Evolutionary conservation across 352 stramenopile genomes (phyloP).

Genomic region (Pythium graminicola): DNA sequence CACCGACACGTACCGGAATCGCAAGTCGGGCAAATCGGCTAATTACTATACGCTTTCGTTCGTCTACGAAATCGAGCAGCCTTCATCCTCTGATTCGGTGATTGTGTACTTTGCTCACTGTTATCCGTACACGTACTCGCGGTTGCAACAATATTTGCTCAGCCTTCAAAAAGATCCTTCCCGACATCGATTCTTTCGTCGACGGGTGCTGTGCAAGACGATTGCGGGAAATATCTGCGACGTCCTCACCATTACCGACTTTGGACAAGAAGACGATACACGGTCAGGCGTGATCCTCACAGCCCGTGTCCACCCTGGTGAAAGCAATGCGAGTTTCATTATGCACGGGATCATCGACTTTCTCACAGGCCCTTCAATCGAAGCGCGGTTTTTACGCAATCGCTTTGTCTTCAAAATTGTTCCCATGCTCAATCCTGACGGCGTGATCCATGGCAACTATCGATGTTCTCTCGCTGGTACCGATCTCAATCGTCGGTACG

Average conservation of each 20-base stretch:
- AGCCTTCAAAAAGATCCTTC: slow-evolving; percentile 49
- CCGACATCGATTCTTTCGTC: slow-evolving; percentile 39
- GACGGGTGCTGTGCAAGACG: slow-evolving; percentile 70
- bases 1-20: slow-evolving; percentile 52
- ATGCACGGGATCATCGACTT: slow-evolving; percentile 89
- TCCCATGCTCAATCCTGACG: slow-evolving; percentile 92
- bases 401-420: slow-evolving; percentile 89
- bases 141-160: slow-evolving; percentile 49
- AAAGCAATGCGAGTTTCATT: slow-evolving; percentile 86
- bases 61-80: slow-evolving; percentile 49
- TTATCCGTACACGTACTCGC: slow-evolving; percentile 83
- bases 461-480: slow-evolving; percentile 77
- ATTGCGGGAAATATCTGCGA: slow-evolving; percentile 84
- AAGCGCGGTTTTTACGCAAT: slow-evolving; percentile 67
- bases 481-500: slow-evolving; percentile 85
- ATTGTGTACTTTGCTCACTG: slow-evolving; percentile 73
- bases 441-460: slow-evolving; percentile 91
- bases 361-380: slow-evolving; percentile 59
- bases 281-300: slow-evolving; percentile 73
- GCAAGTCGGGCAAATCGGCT: slow-evolving; percentile 35
- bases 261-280: slow-evolving; percentile 44
- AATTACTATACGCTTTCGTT: slow-evolving; percentile 77
- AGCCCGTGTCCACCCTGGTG: slow-evolving; percentile 81
- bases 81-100: slow-evolving; percentile 8
- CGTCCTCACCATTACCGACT: slow-evolving; percentile 85